Conservation (phyloP, 768 basidiomycete genomes). For the Agrocybe pediades region DNA sequence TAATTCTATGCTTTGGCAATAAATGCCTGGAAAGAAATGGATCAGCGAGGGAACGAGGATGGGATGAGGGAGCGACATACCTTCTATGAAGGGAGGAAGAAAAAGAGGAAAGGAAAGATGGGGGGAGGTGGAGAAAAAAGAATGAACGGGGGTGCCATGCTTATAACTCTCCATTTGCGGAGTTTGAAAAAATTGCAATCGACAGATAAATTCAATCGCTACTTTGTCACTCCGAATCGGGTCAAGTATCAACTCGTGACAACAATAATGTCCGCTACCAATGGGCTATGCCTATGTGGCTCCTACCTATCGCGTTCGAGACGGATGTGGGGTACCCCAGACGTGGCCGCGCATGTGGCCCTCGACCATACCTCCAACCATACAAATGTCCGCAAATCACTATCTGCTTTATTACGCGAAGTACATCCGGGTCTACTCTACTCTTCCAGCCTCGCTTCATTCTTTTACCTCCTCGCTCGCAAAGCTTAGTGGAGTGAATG, state of each 20-base stretch:
- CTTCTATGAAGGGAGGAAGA: constrained; percentile 35
- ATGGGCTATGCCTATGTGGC: background rate
- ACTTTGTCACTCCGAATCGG: constrained; percentile 10
- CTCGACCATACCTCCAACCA: constrained; percentile 3
- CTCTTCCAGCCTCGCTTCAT: constrained; percentile 21
- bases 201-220: constrained; percentile 14
- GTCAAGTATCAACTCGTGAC: constrained; percentile 16
- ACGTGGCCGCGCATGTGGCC: constrained; percentile 8
- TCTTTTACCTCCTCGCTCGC: constrained; percentile 39
- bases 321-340: constrained; percentile 23
- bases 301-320: constrained; percentile 10
- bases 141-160: constrained; percentile 19
- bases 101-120: constrained; percentile 34
- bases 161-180: constrained; percentile 36
- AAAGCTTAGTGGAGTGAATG: constrained; percentile 52
- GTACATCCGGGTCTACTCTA: constrained; percentile 7
- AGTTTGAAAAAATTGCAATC: constrained; percentile 41
- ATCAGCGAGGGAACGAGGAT: too few relatives aligned
- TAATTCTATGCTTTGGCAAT: constrained; percentile 50
- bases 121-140: constrained; percentile 36
- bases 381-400: constrained; percentile 1
- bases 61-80: too few relatives aligned
- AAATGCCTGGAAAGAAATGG: constrained; percentile 29
- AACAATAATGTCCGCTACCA: constrained; percentile 2
- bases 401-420: constrained; percentile 1